Base-by-base conservation (phyloP, 306 rosid species). In the Calophaca sinica region DNA sequence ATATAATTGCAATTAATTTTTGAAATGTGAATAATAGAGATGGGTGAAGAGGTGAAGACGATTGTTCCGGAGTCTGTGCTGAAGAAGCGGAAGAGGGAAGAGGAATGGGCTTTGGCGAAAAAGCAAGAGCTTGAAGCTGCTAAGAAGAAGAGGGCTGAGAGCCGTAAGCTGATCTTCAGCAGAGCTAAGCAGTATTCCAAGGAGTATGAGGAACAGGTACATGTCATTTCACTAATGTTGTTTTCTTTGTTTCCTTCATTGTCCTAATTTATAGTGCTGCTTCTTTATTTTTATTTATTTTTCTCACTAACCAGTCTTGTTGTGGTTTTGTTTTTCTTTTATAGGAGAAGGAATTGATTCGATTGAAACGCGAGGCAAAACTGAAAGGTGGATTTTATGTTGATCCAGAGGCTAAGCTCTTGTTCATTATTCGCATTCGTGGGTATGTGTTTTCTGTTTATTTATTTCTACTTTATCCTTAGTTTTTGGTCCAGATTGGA, bases 331-430 rank as follows among this genome's bases (percentile, higher is more conserved):
- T 4, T 39, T 45, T 29, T 26, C 2, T 0, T 8, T 5, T 77
- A 6, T 35, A 93, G 96, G 97, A 89, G 0, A 88, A 84, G 62
- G 89, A 88, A 59, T 36, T 91, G 84, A 86, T 94, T 45, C 63
- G 70, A 6, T 70, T 94, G 78, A 94, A 94, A 41, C 97, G 96
- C 7, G 98, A 94, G 81, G 98, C 98, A 0, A 91, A 88, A 84
- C 83, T 90, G 81, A 90, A 90, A 57, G 99, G 99, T 55, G 97
- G 99, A 36, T 94, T 91, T 68, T 94, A 94, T 84, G 99, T 94
- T 15, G 96, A 92, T 46, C 97, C 96, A 1, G 97, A 94, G 70
- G 93, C 97, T 1, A 91, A 92, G 85, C 90, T 94, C 3, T 76
- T 94, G 79, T 94, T 91, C 20, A 91, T 91, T 2, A 35, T 94